A percentile compares a stretch with the other conserved stretches of the same genome.
These are phyloP conservation scores for Dictyostelium brefeldianum DNA, from an alignment of 78 protist species.

Conservation along the genomic window DNA sequence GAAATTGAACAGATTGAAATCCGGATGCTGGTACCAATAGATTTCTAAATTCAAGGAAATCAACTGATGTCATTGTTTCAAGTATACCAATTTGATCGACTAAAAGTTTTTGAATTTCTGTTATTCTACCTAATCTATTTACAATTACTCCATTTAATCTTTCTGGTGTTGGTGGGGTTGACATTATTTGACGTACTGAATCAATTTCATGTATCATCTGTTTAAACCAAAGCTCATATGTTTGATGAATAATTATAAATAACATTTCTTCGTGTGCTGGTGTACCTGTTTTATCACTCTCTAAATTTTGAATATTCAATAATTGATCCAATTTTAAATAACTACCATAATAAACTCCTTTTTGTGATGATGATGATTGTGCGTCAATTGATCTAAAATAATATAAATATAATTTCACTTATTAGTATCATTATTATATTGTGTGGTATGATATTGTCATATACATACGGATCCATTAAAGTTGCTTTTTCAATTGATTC, in stretches of 20 bases:
- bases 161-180: slow-evolving; percentile 73
- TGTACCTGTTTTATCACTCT: slow-evolving; percentile 62
- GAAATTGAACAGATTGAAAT: slow-evolving; percentile 87
- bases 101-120: slow-evolving; percentile 75
- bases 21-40: slow-evolving; percentile 86
- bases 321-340: slow-evolving; percentile 76
- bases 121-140: slow-evolving; percentile 73
- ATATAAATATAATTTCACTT: too few species aligned
- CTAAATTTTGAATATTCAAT: slow-evolving; percentile 53
- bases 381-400: slow-evolving; percentile 62
- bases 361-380: slow-evolving; percentile 28
- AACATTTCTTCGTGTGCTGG: slow-evolving; percentile 89
- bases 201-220: slow-evolving; percentile 88
- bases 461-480: slow-evolving; percentile 41
- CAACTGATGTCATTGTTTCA: slow-evolving; percentile 85
- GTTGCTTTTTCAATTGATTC: slow-evolving; percentile 38
- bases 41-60: slow-evolving; percentile 86
- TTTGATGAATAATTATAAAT: slow-evolving; percentile 91
- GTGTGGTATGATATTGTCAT: too few species aligned
- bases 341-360: slow-evolving; percentile 82
- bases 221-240: slow-evolving; percentile 92
- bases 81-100: slow-evolving; percentile 85
- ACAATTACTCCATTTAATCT: slow-evolving; percentile 61
- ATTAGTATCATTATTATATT: too few species aligned
- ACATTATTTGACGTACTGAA: slow-evolving; percentile 58